Conservation (phyloP, 2,329 filamentous ascomycete genomes). For the Ceratocystis smalleyi region DNA sequence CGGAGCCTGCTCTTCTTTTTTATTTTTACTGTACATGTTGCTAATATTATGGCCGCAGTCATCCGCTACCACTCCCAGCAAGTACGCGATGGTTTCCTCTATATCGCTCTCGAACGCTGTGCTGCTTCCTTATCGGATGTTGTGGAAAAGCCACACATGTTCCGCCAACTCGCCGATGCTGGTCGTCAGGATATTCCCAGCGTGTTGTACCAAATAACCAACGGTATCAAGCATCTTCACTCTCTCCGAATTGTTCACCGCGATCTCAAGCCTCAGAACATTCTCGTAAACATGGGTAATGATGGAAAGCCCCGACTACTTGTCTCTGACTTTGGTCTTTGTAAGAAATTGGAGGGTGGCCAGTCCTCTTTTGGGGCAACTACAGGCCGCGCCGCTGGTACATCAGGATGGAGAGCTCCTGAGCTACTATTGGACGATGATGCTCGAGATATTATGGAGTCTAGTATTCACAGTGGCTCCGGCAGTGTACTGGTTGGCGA, state of each 20-base stretch:
- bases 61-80: constrained; percentile 94
- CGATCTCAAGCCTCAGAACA: constrained; percentile 95
- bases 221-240: constrained; percentile 78
- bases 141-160: constrained; percentile 56
- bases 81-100: constrained; percentile 75
- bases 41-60: constrained; percentile 36
- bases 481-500: constrained; percentile 41
- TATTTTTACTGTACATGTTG: constrained; percentile 1
- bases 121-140: constrained; percentile 87
- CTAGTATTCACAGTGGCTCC: constrained; percentile 33
- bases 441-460: constrained; percentile 26
- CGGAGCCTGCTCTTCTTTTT: neutral
- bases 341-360: constrained; percentile 89
- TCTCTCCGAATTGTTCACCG: constrained; percentile 88
- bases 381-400: constrained; percentile 83
- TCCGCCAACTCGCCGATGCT: constrained; percentile 52
- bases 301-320: constrained; percentile 63
- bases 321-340: constrained; percentile 94
- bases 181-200: constrained; percentile 62
- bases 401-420: constrained; percentile 89
- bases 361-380: constrained; percentile 91
- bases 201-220: constrained; percentile 76
- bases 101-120: constrained; percentile 89
- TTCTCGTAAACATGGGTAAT: constrained; percentile 64
- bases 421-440: constrained; percentile 78